A percentile compares a stretch with the other conserved stretches of the same genome.
phyloP scores from a whole-genome alignment of 257 asterid genomes.

The Anisodus tanguticus region DNA sequence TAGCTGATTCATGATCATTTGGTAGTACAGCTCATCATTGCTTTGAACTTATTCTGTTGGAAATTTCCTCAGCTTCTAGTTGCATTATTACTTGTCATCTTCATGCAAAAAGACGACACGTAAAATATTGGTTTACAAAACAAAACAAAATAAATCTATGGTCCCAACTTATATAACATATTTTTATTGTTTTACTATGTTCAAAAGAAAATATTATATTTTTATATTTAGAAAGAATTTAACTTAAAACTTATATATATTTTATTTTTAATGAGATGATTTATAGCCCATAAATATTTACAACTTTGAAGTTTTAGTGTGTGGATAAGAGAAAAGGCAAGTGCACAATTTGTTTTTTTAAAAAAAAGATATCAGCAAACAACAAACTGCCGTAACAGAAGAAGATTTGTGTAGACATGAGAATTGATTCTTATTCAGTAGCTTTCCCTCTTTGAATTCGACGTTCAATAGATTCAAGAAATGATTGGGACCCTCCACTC shows the following conservation, averaged over 20 bases:
- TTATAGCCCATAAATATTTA: too few species aligned
- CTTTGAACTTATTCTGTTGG: slow-evolving; percentile 18
- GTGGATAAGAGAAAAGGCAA: slow-evolving; percentile 18
- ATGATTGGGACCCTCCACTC: neutral
- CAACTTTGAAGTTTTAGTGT: neutral
- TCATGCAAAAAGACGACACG: neutral
- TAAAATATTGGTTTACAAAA: neutral
- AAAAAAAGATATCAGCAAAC: neutral
- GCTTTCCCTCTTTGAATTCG: neutral
- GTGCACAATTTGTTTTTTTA: neutral
- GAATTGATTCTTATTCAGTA: neutral
- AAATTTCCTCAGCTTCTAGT: neutral
- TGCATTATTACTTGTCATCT: slow-evolving; percentile 25
- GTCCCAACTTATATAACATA: too few species aligned
- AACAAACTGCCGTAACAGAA: slow-evolving; percentile 26
- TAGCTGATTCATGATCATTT: neutral
- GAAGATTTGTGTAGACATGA: neutral
- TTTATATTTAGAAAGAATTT: too few species aligned
- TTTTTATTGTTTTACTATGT: too few species aligned
- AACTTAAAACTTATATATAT: too few species aligned
- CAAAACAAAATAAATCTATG: neutral
- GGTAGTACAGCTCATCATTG: slow-evolving; percentile 24
- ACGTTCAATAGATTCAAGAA: neutral
- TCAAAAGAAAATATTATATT: too few species aligned
- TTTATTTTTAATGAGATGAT: too few species aligned